Base-by-base conservation (phyloP, 2,329 filamentous ascomycete species). In the Epichloe sibirici region DNA sequence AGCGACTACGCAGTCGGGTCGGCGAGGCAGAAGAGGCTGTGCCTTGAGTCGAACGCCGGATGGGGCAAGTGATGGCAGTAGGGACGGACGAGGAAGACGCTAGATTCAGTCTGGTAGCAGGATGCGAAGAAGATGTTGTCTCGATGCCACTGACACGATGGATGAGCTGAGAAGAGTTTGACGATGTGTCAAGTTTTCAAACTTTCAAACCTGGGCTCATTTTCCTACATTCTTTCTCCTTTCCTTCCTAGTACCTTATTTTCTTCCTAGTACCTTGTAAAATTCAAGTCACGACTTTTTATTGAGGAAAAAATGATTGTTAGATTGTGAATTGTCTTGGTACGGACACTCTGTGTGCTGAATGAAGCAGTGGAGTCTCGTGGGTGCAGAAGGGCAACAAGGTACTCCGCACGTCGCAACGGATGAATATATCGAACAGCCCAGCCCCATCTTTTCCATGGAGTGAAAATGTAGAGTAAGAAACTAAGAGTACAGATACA, bases 41-140 rank as follows among this genome's bases (percentile, higher is more conserved):
- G 63, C 68, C 49, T 65, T 67, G 59, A 66, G 67, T 17, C 70
- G 69, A 58, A 63, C 63, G 2, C 60, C 71, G 31, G 58, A 59
- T 34, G 67, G 72, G 52, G 67, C 69, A 51, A 61, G 54, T 49
- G 39, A 54, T 11, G 53, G 48, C 17, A 53, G 44, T 43, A 48
- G 35, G 34, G 45, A 51, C 4, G n/a, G 42, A 45, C 17, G 31
- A 48, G 38, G 15, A 40, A 49, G 35, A 28, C 37, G 28, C 28
- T 45, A 47, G 31, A 44, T 44, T 23, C 23, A 35, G 5, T 39
- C 12, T 34, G 21, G 17, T 23, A 25, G 34, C 7, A 25, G 21
- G 46, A 12, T 34, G 38, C 6, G 39, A 25, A 43, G 28, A 43
- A n/a, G 17, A n/a, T 4, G 28, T 7, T 6, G 40, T 13, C 15